phyloP scores from a whole-genome alignment of 495 filamentous ascomycete species.

The Tuber microsphaerosporum region DNA sequence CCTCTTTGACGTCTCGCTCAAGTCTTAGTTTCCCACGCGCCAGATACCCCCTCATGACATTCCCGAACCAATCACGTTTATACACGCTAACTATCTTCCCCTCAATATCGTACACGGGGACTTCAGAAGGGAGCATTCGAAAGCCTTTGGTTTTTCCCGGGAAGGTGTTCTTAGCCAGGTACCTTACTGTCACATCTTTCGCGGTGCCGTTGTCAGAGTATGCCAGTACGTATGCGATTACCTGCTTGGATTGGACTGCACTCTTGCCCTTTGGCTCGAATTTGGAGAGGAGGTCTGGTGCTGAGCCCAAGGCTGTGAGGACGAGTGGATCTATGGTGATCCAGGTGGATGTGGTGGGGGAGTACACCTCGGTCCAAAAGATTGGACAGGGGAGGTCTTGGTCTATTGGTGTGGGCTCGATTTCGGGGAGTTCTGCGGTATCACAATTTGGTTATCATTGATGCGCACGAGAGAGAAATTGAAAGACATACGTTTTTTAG shows the following conservation, averaged over 20 bases:
- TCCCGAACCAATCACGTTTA: constrained; percentile 80
- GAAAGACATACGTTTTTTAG: constrained; percentile 25
- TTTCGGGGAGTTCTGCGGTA: constrained; percentile 14
- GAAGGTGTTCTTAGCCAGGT: constrained; percentile 73
- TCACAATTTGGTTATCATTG: constrained; percentile 26
- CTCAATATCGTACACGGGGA: constrained; percentile 64
- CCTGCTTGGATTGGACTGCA: constrained; percentile 77
- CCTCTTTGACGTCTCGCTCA: constrained; percentile 61
- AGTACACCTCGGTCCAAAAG: constrained; percentile 90
- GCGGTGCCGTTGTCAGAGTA: constrained; percentile 79
- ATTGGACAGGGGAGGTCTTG: constrained; percentile 70
- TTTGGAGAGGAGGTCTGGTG: constrained; percentile 59
- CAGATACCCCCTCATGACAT: constrained; percentile 63
- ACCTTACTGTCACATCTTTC: constrained; percentile 90
- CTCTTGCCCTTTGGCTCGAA: constrained; percentile 78
- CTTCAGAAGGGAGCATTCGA: constrained; percentile 66
- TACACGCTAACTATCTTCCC: constrained; percentile 65
- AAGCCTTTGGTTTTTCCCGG: constrained; percentile 88
- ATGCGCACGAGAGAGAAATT: constrained; percentile 13
- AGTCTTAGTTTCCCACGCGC: constrained; percentile 20
- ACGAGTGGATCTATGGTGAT: constrained; percentile 71
- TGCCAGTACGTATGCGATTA: constrained; percentile 84
- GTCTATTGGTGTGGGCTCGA: constrained; percentile 47
- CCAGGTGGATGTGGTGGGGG: constrained; percentile 66
- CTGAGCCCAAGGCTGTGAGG: constrained; percentile 58